Conservation (phyloP, 1,139 yeast species). For the Hanseniaspora uvarum region DNA sequence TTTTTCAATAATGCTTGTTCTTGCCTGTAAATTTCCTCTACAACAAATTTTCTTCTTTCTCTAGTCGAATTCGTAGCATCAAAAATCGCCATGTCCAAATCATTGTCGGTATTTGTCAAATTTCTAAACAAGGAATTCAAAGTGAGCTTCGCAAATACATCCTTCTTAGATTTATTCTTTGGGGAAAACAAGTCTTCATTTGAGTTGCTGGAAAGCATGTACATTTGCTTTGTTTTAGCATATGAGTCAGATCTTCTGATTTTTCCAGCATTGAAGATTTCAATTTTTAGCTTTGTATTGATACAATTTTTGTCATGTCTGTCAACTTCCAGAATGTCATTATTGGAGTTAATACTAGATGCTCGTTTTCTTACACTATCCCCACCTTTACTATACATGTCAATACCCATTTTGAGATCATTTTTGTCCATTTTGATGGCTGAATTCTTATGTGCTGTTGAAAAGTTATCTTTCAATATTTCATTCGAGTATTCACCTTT, state of each 20-base stretch:
- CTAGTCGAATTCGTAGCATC: conserved; percentile 64
- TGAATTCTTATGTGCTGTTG: conserved; percentile 16
- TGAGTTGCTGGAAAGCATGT: conserved; percentile 27
- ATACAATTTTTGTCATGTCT: neutral
- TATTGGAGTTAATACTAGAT: neutral
- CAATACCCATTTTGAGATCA: neutral
- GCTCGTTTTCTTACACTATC: neutral
- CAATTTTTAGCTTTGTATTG: conserved; percentile 27
- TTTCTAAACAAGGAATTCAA: conserved; percentile 42
- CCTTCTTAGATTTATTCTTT: conserved; percentile 42
- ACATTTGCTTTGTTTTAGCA: conserved; percentile 22
- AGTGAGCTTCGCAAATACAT: conserved; percentile 50
- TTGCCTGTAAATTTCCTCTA: conserved; percentile 25
- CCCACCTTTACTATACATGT: neutral
- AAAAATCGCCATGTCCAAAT: conserved; percentile 49
- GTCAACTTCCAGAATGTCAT: neutral
- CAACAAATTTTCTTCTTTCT: conserved; percentile 39
- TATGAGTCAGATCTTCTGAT: conserved; percentile 38
- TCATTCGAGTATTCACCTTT: conserved; percentile 16
- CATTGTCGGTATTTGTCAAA: conserved; percentile 32
- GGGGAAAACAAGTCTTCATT: conserved; percentile 40
- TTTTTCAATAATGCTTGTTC: conserved; percentile 8
- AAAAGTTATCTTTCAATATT: neutral
- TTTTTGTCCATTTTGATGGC: neutral
- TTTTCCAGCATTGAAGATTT: conserved; percentile 48